Percentiles rank a stretch among this genome's conserved stretches.
Evolutionary conservation across 2,329 filamentous ascomycete genomes (phyloP).

Genomic region (Colletotrichum higginsianum): DNA sequence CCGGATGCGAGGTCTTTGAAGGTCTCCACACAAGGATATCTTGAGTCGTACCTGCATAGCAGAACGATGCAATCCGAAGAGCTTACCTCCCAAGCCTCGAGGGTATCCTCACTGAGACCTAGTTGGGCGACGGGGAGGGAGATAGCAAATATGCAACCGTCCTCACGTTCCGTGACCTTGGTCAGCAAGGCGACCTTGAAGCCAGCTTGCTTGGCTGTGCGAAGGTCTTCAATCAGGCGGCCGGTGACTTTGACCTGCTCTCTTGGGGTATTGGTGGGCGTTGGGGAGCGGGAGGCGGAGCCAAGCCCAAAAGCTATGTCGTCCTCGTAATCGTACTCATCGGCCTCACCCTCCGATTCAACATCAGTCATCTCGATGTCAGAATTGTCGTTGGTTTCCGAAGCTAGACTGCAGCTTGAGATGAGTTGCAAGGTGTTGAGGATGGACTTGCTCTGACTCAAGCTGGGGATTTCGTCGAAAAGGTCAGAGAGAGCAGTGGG

Average conservation of each 20-base stretch:
- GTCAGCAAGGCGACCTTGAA: conserved; percentile 78
- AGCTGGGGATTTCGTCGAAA: conserved; percentile 62
- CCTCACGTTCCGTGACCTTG: conserved; percentile 54
- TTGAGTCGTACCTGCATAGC: conserved; percentile 74
- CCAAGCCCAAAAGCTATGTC: conserved; percentile 54
- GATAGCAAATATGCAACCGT: conserved; percentile 71
- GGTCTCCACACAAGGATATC: conserved; percentile 73
- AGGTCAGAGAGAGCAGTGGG: conserved; percentile 49
- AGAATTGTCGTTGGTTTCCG: conserved; percentile 54
- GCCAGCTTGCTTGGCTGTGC: conserved; percentile 72
- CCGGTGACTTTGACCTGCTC: conserved; percentile 47
- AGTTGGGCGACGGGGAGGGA: conserved; percentile 80
- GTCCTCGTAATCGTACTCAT: conserved; percentile 48
- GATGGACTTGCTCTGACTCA: conserved; percentile 60
- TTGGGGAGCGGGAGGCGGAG: conserved; percentile 41
- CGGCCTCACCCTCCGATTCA: conserved; percentile 46
- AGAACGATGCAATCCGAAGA: conserved; percentile 80
- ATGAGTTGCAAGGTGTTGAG: conserved; percentile 51
- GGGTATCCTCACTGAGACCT: conserved; percentile 79
- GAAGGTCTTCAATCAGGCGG: conserved; percentile 69
- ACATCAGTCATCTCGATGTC: conserved; percentile 45
- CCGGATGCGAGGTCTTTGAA: conserved; percentile 60
- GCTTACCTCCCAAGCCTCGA: conserved; percentile 83
- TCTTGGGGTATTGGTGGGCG: conserved; percentile 51
- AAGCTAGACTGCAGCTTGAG: conserved; percentile 44